phyloP scores from a whole-genome alignment of 306 rosid species.

The Lupinus albus region DNA sequence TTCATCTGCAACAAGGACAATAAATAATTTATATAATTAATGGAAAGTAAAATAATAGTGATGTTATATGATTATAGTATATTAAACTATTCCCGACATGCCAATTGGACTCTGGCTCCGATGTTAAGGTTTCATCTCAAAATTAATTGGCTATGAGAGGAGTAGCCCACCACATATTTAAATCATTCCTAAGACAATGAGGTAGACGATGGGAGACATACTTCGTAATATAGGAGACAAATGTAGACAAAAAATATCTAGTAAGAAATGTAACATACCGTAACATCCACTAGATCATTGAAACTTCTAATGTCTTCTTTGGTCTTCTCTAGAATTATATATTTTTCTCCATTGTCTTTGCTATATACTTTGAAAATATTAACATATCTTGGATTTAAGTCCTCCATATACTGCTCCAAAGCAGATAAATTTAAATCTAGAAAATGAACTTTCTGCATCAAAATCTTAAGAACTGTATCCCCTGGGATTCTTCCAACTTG shows the following conservation, averaged over 20 bases:
- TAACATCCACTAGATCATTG: conserved; percentile 51
- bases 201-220: too few species aligned
- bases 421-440: conserved; percentile 74
- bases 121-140: too few species aligned
- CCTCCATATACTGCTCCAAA: conserved; percentile 82
- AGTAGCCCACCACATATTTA: too few species aligned
- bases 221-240: neutral
- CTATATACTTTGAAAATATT: conserved; percentile 60
- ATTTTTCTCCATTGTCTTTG: conserved; percentile 62
- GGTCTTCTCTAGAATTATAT: conserved; percentile 59
- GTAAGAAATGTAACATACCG: conserved; percentile 55
- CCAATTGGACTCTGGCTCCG: too few species aligned
- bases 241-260: conserved; percentile 10
- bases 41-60: neutral
- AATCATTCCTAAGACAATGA: too few species aligned
- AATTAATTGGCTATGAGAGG: too few species aligned
- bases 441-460: conserved; percentile 87
- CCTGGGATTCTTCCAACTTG: conserved; percentile 89
- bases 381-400: conserved; percentile 72
- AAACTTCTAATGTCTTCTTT: conserved; percentile 61
- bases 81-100: too few species aligned
- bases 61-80: neutral
- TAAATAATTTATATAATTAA: conserved; percentile 14
- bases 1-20: conserved; percentile 65
- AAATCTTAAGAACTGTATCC: conserved; percentile 87